These are phyloP conservation scores for Saccharomycopsis sp. DNA, from an alignment of 805 yeast genomes.

Conservation along the genomic window DNA sequence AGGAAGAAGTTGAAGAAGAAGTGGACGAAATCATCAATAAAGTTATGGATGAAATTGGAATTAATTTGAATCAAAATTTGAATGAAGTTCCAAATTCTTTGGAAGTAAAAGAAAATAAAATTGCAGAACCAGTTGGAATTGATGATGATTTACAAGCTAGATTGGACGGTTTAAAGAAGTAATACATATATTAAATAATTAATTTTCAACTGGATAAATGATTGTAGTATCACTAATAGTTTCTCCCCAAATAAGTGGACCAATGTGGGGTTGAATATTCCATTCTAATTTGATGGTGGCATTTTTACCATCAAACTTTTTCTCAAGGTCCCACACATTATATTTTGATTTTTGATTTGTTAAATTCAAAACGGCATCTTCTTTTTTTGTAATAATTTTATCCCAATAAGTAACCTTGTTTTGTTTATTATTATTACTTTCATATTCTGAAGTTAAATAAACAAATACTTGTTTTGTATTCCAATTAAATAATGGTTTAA, in stretches of 20 bases:
- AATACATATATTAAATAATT: neutral
- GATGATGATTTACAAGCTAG: slow-evolving; percentile 81
- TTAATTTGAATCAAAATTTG: slow-evolving; percentile 52
- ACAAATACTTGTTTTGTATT: slow-evolving; percentile 94
- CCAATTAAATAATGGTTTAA: slow-evolving; percentile 83
- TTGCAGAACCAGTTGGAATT: slow-evolving; percentile 45
- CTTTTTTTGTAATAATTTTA: slow-evolving; percentile 50
- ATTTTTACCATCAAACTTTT: slow-evolving; percentile 44
- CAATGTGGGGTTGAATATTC: slow-evolving; percentile 89
- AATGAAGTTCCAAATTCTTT: slow-evolving; percentile 32
- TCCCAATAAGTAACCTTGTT: slow-evolving; percentile 89
- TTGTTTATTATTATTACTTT: slow-evolving; percentile 29
- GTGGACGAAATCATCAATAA: slow-evolving; percentile 84
- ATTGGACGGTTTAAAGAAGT: slow-evolving; percentile 60
- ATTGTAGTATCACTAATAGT: slow-evolving; percentile 21
- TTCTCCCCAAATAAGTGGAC: slow-evolving; percentile 64
- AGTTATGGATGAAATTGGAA: slow-evolving; percentile 93
- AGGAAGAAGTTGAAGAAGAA: slow-evolving; percentile 78
- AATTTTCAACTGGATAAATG: slow-evolving; percentile 1
- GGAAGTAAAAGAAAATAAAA: slow-evolving; percentile 24
- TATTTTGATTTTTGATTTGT: slow-evolving; percentile 56
- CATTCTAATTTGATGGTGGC: slow-evolving; percentile 69
- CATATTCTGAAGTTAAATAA: slow-evolving; percentile 78
- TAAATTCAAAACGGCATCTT: slow-evolving; percentile 48
- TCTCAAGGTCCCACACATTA: slow-evolving; percentile 77